Base-by-base conservation (phyloP, 2,329 filamentous ascomycete genomes). In the Emmonsiellopsis sp. region DNA sequence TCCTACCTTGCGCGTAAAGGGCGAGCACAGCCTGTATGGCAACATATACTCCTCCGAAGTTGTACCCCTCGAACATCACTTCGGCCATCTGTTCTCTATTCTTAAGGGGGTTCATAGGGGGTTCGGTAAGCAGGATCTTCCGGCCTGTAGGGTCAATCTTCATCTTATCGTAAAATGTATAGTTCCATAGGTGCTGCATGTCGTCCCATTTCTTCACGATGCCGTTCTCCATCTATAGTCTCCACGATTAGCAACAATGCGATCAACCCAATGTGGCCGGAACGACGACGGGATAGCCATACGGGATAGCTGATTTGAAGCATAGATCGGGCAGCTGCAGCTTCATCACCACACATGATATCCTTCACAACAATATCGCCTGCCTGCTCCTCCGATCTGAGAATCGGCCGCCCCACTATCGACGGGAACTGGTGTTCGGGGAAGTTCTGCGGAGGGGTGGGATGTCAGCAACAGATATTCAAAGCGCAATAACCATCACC, bases 181-280 rank as follows among this genome's bases (percentile, higher is more conserved):
- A 97, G 76, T 98, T 92, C 93, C 93, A 98, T 53, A 98, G 84
- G 69, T 97, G 92, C 77, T 95, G 89, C 93, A 98, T 98, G 73
- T 98, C 93, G 64, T 98, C 93, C 93, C 93, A 98, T 69, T 90
- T 91, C 82, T 96, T 97, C 62, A 98, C 90, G 66, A 98, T 97
- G 65, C 93, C 93, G 71, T 98, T 98, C 74, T 98, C 93, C 93
- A 98, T 98, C 82, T 86, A 71, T 55, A 63, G 16, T 8, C 8
- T 40, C 20, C 40, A 15, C 8, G 41, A 50, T 13, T 31, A 44
- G 38, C 34, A 45, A 26, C 7, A 40, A 47, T 45, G 38, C 35
- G 41, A 11, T 31, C 9, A 51, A 43, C 40, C 26, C 41, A 47
- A 53, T 60, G 47, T 52, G 52, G 43, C 20, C 13, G 16, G 42